Percentiles rank a stretch among this genome's conserved stretches.
phyloP scores from a whole-genome alignment of 306 rosid species.

The Acmispon strigosus region DNA sequence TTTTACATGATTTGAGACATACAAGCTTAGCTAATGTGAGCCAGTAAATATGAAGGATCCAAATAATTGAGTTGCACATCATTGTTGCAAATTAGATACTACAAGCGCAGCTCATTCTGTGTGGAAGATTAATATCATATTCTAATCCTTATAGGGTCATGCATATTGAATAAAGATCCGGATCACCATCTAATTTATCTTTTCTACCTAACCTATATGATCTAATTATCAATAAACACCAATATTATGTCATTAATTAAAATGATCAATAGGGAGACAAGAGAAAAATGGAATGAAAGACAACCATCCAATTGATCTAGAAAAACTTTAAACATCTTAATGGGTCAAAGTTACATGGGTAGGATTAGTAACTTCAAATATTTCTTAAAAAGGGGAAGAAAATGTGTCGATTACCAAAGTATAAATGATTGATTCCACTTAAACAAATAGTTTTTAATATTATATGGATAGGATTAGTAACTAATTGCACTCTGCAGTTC shows the following conservation, averaged over 20 bases:
- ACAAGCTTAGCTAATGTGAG: conserved; percentile 39
- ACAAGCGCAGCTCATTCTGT: conserved; percentile 14
- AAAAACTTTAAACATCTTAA: neutral
- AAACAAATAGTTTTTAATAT: too few relatives aligned
- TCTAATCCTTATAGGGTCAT: conserved; percentile 33
- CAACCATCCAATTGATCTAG: neutral
- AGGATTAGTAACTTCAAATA: neutral
- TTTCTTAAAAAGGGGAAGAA: neutral
- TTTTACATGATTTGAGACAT: conserved; percentile 7
- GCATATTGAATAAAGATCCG: conserved; percentile 27
- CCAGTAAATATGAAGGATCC: conserved; percentile 37
- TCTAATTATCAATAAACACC: conserved; percentile 32
- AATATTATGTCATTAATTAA: conserved; percentile 30
- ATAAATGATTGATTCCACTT: neutral
- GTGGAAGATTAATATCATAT: conserved; percentile 14
- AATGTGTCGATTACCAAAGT: neutral
- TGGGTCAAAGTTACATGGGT: conserved; percentile 7
- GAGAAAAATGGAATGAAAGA: neutral
- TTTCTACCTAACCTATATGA: conserved; percentile 43
- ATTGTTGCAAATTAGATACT: conserved; percentile 23
- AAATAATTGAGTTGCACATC: conserved; percentile 35
- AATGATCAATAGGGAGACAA: neutral
- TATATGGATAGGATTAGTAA: too few relatives aligned
- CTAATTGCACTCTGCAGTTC: too few relatives aligned
- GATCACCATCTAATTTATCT: conserved; percentile 49